Evolutionary conservation across 1,284 basidiomycete genomes (phyloP), one percentile per base, ranked within the genome.

Genomic region (Malassezia nana): DNA sequence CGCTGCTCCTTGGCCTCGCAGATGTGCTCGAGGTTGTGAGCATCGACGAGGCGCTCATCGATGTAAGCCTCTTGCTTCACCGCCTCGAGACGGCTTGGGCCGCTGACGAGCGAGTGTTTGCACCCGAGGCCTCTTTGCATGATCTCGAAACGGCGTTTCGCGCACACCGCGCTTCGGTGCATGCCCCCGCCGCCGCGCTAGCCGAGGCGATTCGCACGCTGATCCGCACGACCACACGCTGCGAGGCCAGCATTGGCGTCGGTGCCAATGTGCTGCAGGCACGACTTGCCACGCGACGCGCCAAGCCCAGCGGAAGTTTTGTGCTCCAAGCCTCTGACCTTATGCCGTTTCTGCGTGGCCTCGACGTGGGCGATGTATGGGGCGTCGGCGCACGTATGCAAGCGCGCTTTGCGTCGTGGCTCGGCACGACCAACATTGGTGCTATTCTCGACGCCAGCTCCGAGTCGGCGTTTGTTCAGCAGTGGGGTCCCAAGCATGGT

Each of bases 11-110:
- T 80, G 78, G 80, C 0, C 83, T 88, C 65, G 86, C 89, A 4
- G 89, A 95, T 66, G 87, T 91, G 60, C 79, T 96, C 4, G 85
- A 96, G 76, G 90, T 91, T 0, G 91, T 95, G 1, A 92, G 89
- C 6, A 86, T 98, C 1, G 92, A 98, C 63, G 92, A 98, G 74
- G 91, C 89, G 0, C 79, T 96, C 9, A 82, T 96, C 56, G 91
- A 96, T 53, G 87, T 91, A 4, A 85, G 87, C 0, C 81, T 77
- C 8, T 81, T 81, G 0, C 81, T 87, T 18, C 57, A 60, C 25
- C 50, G 38, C 13, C 64, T 69, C 62, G 62, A 64, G 22, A 52
- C 4, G 58, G 58, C 29, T 43, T 42, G 4, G 16, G 47, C 1
- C 55, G 60, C 7, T 9, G 16, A 32, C 8, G n/a, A 15, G 4